These are phyloP conservation scores for Clitopilus passeckerianus DNA, from an alignment of 768 basidiomycete genomes.

Conservation along the genomic window DNA sequence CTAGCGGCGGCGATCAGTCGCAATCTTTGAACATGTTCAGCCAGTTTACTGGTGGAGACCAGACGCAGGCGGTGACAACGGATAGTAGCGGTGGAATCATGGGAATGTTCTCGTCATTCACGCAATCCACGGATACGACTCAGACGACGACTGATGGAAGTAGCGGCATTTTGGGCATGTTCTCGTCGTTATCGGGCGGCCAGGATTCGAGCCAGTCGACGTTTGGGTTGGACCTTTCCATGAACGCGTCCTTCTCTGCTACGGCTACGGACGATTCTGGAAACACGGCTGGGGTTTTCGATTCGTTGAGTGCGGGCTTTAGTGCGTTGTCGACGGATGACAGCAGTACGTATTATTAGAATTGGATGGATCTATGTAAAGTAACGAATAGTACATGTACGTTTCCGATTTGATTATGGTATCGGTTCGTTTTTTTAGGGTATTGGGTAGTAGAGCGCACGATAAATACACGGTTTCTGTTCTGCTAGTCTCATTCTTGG, in stretches of 20 bases:
- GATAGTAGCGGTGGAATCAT: slow-evolving; percentile 1
- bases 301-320: background rate
- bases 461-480: too few species aligned
- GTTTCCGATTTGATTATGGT: background rate
- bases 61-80: background rate
- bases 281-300: background rate
- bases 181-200: background rate
- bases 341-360: background rate
- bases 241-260: background rate
- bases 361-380: background rate
- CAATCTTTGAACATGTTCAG: background rate
- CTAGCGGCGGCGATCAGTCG: background rate
- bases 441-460: background rate
- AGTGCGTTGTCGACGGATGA: background rate
- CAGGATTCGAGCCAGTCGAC: background rate
- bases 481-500: background rate
- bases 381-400: too few species aligned
- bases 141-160: background rate
- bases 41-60: background rate
- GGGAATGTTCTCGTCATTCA: background rate
- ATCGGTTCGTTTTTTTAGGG: background rate
- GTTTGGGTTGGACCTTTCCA: background rate
- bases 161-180: background rate
- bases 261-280: background rate
- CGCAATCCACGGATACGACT: background rate